Base-by-base conservation (phyloP, 2,329 filamentous ascomycete species). In the Cytospora chrysosperma region DNA sequence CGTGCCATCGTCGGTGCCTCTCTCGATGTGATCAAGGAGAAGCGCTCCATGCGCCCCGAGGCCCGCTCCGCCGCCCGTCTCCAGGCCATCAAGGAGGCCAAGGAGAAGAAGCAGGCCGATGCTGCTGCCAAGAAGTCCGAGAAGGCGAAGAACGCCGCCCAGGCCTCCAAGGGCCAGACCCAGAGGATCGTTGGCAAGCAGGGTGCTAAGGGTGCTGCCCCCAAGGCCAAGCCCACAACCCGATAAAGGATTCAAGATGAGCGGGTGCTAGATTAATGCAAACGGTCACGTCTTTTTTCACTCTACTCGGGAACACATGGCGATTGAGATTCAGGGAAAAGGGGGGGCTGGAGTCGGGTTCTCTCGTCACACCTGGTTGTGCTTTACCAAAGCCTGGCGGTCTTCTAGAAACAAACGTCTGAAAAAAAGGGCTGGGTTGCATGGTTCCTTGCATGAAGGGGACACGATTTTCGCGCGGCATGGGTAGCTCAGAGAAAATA, bases 11-110 rank as follows among this genome's bases (percentile, higher is more conserved):
- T 99, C 74, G 95, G 95, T 88, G 95, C 95, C 73, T 97, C 95
- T 70, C 93, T 99, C 81, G 95, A 99, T 80, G 93, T 98, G 78
- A 98, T 99, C 88, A 98, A 97, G 90, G 95, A 99, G 89, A 92
- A 92, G 85, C 93, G 95, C 77, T 82, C 87, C 75, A 89, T 92
- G 87, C 92, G 95, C 81, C 95, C 95, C 74, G 95, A 98, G 86
- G 94, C 93, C 78, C 93, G 95, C 79, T 86, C 88, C 75, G 95
- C 95, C 75, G 93, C 93, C 77, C 94, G 95, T 78, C 84, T 86
- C 72, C 85, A 88, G 74, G 94, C 95, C 80, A 93, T 98, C 85
- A 94, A 94, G 87, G 93, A 96, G 79, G 91, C 88, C 84, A 99
- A 99, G 91, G 93, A 96, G 81, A 97, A 98, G 93, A 96, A 96